Evolutionary conservation across 257 asterid species (phyloP), one percentile per base, ranked within the genome.

Genomic region (Misopates orontium): DNA sequence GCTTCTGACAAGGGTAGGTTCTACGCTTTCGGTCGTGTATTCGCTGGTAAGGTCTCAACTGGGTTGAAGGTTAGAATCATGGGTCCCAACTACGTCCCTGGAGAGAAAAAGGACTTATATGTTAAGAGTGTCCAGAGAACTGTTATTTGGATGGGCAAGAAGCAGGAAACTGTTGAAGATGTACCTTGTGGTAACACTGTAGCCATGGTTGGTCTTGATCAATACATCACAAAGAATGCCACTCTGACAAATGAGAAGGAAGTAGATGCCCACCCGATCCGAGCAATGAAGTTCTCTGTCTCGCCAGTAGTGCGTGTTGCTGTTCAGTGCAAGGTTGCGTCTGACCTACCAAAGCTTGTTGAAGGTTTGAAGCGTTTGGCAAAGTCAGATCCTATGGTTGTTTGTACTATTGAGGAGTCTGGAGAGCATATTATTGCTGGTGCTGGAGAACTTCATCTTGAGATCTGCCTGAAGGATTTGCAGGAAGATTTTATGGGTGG

Each of bases 111-210:
- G 19, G 64, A 58, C 15, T 36, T 58, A 25, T 58, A 58, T 13
- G n/a, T 11, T 6, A 58, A 58, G 64, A 58, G 64, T 20, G 64
- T 58, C n/a, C 64, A 58, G 64, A 58, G 64, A 40, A 58, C 64
- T 36, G 64, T 58, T 58, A 58, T 58, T 58, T 58, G 64, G 64
- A 58, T 58, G 64, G 64, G 64, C 14, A 58, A 58, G 64, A 58
- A n/a, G 48, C 64, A 58, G 28, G 64, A 58, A 58, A 58, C 64
- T 18, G 64, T 58, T 14, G 64, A 58, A 58, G 63, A 57, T 39
- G 64, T 58, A n/a, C 64, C 64, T 16, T 58, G 64, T 58, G 64
- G 64, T 31, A 58, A 58, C 64, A 58, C 64, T 5, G 64, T 58
- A 8, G 64, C 64, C 18, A n/a, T 58, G 64, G 64, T 58, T n/a